Evolutionary conservation across 768 basidiomycete genomes (phyloP).

Genomic region (Tylopilus rubrobrunneus): DNA sequence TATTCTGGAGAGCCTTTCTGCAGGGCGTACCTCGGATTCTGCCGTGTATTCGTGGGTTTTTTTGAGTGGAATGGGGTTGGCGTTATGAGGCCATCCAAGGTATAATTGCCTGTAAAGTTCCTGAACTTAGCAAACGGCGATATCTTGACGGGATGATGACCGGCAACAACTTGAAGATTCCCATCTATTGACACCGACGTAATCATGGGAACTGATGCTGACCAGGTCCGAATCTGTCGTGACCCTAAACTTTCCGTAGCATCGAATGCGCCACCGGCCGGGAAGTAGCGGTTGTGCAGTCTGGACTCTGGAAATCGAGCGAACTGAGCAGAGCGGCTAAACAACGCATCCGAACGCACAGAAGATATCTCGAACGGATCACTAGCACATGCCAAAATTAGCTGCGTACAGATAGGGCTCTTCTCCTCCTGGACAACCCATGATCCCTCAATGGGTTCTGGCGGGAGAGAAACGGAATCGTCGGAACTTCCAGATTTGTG

Average conservation of each 20-base stretch:
- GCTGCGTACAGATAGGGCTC: not conserved
- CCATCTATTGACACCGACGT: not conserved
- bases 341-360: too few species aligned
- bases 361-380: not conserved
- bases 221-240: not conserved
- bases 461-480: not conserved
- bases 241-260: not conserved
- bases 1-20: not conserved
- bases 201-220: not conserved
- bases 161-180: not conserved
- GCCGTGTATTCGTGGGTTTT: not conserved
- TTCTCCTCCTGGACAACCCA: too few species aligned
- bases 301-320: not conserved
- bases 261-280: not conserved
- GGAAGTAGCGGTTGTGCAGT: not conserved
- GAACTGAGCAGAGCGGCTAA: too few species aligned
- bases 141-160: not conserved
- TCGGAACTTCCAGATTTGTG: constrained; percentile 6
- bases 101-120: not conserved
- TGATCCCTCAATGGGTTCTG: too few species aligned
- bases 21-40: not conserved
- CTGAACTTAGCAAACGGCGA: not conserved
- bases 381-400: too few species aligned
- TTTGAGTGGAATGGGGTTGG: not conserved
- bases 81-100: not conserved